Percentiles rank a stretch among this genome's conserved stretches.
phyloP scores from a whole-genome alignment of 768 basidiomycete genomes.

The Baorangia bicolor region DNA sequence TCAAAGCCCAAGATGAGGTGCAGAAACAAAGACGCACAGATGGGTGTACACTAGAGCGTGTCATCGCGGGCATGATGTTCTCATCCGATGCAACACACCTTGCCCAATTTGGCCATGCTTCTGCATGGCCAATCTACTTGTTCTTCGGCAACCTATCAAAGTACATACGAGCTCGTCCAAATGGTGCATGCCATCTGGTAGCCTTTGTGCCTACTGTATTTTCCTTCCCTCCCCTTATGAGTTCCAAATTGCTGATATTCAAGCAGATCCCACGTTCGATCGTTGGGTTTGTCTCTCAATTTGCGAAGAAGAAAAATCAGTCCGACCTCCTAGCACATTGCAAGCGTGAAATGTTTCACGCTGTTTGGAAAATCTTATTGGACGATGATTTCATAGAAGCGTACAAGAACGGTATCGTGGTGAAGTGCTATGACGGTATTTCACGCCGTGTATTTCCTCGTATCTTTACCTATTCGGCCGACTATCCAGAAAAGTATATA shows the following conservation, averaged over 20 bases:
- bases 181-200: too few relatives aligned
- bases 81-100: slow-evolving; percentile 17
- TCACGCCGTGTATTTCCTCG: neutral
- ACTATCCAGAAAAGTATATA: slow-evolving; percentile 2
- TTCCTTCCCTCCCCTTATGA: too few relatives aligned
- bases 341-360: neutral
- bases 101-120: slow-evolving; percentile 13
- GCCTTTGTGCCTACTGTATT: too few relatives aligned
- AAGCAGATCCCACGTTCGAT: neutral
- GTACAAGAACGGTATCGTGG: neutral
- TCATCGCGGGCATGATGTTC: slow-evolving; percentile 18
- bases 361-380: neutral
- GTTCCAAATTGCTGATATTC: too few relatives aligned
- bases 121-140: neutral
- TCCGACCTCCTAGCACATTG: neutral
- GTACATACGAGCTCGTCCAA: too few relatives aligned
- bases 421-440: neutral
- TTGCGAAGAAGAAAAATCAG: neutral
- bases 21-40: slow-evolving; percentile 4
- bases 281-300: neutral
- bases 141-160: too few relatives aligned
- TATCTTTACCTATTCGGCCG: neutral
- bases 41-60: slow-evolving; percentile 11
- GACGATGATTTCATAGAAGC: too few relatives aligned
- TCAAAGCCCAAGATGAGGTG: slow-evolving; percentile 17